Evolutionary conservation across 2,329 filamentous ascomycete genomes (phyloP).

Genomic region (Venturia carpophila): DNA sequence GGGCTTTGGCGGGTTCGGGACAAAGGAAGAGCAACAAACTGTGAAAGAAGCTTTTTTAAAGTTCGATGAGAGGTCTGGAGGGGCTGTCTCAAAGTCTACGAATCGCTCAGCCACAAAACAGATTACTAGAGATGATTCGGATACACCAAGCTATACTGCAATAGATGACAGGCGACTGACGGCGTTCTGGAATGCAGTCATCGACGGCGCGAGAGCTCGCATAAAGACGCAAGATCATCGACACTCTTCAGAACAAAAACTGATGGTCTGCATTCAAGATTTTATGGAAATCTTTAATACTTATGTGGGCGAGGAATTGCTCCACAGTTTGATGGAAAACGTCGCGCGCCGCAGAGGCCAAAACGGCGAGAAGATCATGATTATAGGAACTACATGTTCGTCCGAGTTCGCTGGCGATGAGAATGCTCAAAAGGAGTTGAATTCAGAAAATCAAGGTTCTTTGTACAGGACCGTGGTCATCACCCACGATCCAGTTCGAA

Average conservation of each 20-base stretch:
- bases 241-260: constrained; percentile 34
- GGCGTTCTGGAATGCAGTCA: constrained; percentile 13
- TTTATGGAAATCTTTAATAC: constrained; percentile 69
- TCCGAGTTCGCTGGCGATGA: constrained; percentile 34
- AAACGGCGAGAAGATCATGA: constrained; percentile 61
- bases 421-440: constrained; percentile 27
- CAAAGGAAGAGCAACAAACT: neutral
- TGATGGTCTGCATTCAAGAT: constrained; percentile 74
- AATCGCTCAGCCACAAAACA: neutral
- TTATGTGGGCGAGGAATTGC: constrained; percentile 58
- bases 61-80: neutral
- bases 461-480: constrained; percentile 49
- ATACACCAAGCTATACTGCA: neutral
- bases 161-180: neutral
- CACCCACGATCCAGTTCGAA: constrained; percentile 33
- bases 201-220: neutral
- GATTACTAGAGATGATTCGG: neutral
- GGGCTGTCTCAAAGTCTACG: constrained; percentile 21
- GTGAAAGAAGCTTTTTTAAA: neutral
- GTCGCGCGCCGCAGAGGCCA: constrained; percentile 63
- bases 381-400: constrained; percentile 69
- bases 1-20: too few relatives aligned
- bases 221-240: constrained; percentile 22
- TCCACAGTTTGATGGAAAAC: constrained; percentile 61
- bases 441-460: constrained; percentile 38